Evolutionary conservation across 2,329 filamentous ascomycete species (phyloP), one percentile per base, ranked within the genome.

Genomic region (Pestalotiopsis sp.): DNA sequence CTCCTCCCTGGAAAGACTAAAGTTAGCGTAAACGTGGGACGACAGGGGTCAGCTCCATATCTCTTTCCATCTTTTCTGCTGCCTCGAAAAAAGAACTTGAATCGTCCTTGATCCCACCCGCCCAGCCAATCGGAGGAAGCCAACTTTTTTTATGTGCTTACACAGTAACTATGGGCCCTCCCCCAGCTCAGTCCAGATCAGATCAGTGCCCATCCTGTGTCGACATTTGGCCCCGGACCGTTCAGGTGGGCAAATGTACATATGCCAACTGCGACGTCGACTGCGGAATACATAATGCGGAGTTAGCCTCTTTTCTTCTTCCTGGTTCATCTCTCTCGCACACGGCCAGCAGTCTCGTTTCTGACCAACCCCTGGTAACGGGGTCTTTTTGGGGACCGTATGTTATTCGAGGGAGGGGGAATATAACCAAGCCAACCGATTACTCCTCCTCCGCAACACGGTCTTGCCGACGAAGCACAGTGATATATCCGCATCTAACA

Each of bases 11-110:
- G 38, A 48, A 52, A 52, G 38, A 48, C 60, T 63, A 63, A 63
- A 63, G 38, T 63, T 63, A 63, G 60, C 40, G 60, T 39, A 52
- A 63, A 63, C 60, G 60, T 63, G 60, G 60, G 60, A 63, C 20
- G 60, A 63, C 60, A 63, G 60, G 60, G 60, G 56, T 35, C 10
- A 17, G 56, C 22, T 58, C 56, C 26, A 58, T 26, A 58, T 58
- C 26, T 58, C 26, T 26, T 52, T 58, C 56, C 56, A 26, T 58
- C 26, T 58, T 26, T 35, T 58, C 26, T 58, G 44, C 20, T 20
- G 7, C 20, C 44, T 52, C 44, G 17, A 52, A 52, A n/a, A n/a
- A 57, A 22, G 52, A 11, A 11, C 52, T 22, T 22, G 17, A 57
- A 11, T n/a, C 40, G 17, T 44, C 40, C 40, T 44, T 14, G 11